Percentiles rank a stretch among this genome's conserved stretches.
Conservation (phyloP, 768 basidiomycete species). For the Coprinopsis sp. region DNA sequence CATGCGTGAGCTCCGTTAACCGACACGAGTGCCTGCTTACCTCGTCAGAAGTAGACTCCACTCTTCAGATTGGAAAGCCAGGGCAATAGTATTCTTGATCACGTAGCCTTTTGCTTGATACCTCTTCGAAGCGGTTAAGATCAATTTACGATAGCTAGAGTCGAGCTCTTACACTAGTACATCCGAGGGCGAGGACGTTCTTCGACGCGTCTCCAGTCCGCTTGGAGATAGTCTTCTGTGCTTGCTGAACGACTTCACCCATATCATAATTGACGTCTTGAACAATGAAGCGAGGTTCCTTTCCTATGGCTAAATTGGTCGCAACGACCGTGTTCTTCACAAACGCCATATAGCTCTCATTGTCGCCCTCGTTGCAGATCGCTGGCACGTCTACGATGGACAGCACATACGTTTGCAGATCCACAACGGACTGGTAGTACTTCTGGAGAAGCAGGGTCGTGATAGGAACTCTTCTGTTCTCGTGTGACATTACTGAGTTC, state of each 20-base stretch:
- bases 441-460: constrained; percentile 1
- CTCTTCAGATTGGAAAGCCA: constrained; percentile 1
- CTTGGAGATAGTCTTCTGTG: background rate
- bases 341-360: background rate
- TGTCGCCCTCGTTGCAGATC: background rate
- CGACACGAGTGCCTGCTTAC: too few species aligned
- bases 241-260: background rate
- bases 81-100: background rate
- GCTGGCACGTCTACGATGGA: background rate
- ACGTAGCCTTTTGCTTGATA: too few species aligned
- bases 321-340: background rate
- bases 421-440: background rate
- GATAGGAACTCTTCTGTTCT: background rate
- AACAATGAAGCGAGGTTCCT: background rate
- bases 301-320: background rate
- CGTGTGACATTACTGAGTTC: background rate
- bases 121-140: too few species aligned
- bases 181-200: background rate
- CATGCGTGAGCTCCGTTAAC: too few species aligned
- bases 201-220: background rate
- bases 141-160: too few species aligned
- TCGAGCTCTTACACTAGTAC: too few species aligned
- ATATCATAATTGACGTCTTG: background rate
- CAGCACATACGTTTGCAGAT: background rate
- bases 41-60: constrained; percentile 1